Conservation (phyloP, 345 rosid genomes). For the Camelina hispida region DNA sequence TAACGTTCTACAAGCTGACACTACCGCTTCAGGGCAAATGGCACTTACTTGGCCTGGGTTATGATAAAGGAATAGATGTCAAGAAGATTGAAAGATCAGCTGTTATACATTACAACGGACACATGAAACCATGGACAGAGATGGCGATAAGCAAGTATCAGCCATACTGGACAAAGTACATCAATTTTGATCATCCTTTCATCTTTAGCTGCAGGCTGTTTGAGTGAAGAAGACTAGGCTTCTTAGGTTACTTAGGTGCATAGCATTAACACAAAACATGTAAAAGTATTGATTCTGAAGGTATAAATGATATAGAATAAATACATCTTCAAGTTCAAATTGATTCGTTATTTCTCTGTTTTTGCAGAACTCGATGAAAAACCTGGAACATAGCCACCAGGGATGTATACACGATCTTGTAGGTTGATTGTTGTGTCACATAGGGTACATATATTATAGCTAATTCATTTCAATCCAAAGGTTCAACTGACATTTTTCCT, state of each 20-base stretch:
- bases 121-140: constrained; percentile 73
- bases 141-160: constrained; percentile 58
- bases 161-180: constrained; percentile 57
- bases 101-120: constrained; percentile 75
- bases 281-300: constrained; percentile 8
- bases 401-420: neutral
- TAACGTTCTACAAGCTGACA: constrained; percentile 63
- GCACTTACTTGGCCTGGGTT: constrained; percentile 76
- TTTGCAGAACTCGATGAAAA: no score
- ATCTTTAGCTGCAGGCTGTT: constrained; percentile 41
- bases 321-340: neutral
- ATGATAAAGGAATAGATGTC: constrained; percentile 49
- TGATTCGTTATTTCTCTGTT: no score
- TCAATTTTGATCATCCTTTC: constrained; percentile 44
- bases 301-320: neutral
- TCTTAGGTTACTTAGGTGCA: constrained; percentile 17
- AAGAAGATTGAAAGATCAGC: constrained; percentile 54
- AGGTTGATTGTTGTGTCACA: neutral
- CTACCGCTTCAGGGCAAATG: constrained; percentile 55
- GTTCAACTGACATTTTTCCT: neutral
- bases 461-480: constrained; percentile 15
- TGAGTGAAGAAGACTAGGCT: constrained; percentile 28
- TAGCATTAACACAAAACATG: constrained; percentile 10
- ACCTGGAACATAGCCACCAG: no score
- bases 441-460: neutral